Percentiles rank a stretch among this genome's conserved stretches.
Conservation (phyloP, 2,329 filamentous ascomycete species). For the Colletotrichum noveboracense region DNA sequence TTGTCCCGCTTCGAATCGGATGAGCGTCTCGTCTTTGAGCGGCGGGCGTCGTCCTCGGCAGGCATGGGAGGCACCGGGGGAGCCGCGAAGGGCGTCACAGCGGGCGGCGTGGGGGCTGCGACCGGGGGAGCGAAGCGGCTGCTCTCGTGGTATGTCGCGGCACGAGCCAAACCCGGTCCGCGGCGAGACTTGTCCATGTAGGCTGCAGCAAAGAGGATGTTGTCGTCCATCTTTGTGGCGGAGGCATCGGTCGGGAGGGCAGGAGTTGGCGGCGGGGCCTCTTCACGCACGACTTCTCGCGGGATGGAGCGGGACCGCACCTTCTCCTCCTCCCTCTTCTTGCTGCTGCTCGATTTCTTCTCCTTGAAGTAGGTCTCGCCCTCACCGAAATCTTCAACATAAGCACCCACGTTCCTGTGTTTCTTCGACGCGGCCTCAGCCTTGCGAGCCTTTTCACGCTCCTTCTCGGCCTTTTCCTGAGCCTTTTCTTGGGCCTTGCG, state of each 20-base stretch:
- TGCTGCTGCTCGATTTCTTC: conserved; percentile 41
- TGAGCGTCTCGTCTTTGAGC: conserved; percentile 21
- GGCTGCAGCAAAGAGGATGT: conserved; percentile 14
- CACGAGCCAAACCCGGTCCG: not conserved
- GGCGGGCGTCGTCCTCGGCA: conserved; percentile 19
- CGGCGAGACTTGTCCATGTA: conserved; percentile 21
- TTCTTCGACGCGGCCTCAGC: conserved; percentile 28
- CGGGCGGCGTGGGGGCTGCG: conserved; percentile 16
- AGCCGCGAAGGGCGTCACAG: not conserved
- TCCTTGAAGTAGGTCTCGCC: conserved; percentile 32
- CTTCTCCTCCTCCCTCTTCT: conserved; percentile 38
- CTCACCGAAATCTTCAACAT: conserved; percentile 39
- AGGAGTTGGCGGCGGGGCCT: not conserved
- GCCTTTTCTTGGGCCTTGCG: conserved; percentile 39
- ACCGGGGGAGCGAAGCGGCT: not conserved
- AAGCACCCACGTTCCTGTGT: conserved; percentile 28
- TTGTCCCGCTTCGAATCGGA: conserved; percentile 23
- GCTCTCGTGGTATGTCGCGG: conserved; percentile 3
- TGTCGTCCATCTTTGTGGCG: not conserved
- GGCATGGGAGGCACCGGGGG: conserved; percentile 1
- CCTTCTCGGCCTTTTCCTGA: conserved; percentile 36
- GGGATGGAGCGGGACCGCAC: conserved; percentile 12
- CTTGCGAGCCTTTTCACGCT: conserved; percentile 42
- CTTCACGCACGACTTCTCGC: conserved; percentile 1
- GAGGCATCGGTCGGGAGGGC: not conserved